Percentiles rank a stretch among this genome's conserved stretches.
These are phyloP conservation scores for Musa schizocarpa DNA, from an alignment of 176 grass and related monocot genomes.

Conservation along the genomic window DNA sequence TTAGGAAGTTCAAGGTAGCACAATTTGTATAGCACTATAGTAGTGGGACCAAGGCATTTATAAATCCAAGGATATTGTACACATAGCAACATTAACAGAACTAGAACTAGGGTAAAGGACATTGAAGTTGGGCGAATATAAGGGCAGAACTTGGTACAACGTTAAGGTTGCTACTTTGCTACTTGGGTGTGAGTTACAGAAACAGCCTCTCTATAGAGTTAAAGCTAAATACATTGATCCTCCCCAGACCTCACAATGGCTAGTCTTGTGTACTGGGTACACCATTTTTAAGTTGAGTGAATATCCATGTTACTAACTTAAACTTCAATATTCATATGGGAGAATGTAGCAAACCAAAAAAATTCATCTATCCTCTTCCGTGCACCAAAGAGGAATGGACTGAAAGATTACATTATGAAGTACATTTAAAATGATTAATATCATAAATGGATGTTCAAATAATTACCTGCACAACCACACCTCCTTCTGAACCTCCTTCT, in stretches of 20 bases:
- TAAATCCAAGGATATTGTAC: too few relatives aligned
- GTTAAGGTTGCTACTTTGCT: too few relatives aligned
- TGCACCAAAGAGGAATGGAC: neutral
- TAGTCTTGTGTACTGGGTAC: too few relatives aligned
- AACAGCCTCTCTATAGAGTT: too few relatives aligned
- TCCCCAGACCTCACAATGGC: too few relatives aligned
- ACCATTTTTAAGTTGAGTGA: too few relatives aligned
- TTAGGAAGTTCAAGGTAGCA: neutral
- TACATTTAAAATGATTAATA: neutral
- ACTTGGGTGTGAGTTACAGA: too few relatives aligned
- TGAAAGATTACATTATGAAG: neutral
- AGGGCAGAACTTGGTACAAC: too few relatives aligned
- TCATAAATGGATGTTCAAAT: neutral
- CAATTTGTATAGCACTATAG: neutral
- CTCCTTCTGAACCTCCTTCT: constrained; percentile 96
- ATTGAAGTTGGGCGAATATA: neutral
- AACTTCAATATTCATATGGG: too few relatives aligned
- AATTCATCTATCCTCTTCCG: neutral
- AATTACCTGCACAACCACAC: constrained; percentile 95
- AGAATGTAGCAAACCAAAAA: neutral
- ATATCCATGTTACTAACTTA: too few relatives aligned
- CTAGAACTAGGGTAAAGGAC: neutral
- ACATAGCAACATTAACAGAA: neutral
- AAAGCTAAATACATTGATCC: too few relatives aligned
- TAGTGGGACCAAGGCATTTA: neutral